Evolutionary conservation across 1,284 basidiomycete genomes (phyloP).

Genomic region (Ustilago tritici): DNA sequence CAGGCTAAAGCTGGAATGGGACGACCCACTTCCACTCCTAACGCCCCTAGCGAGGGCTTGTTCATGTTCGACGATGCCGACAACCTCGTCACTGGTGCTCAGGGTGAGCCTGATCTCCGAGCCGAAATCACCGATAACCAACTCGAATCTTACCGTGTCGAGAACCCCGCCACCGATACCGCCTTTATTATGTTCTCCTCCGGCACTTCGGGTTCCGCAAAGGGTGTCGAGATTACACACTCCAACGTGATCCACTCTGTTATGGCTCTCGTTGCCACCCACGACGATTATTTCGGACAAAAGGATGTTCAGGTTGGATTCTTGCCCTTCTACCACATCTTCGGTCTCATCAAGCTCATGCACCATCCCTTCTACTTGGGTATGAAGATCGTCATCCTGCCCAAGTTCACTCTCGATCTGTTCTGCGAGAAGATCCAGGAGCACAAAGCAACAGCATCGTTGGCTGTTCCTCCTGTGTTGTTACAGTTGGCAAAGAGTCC

Average conservation of each 20-base stretch:
- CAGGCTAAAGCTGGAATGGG: slow-evolving; percentile 42
- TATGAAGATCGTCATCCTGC: slow-evolving; percentile 77
- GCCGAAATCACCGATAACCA: slow-evolving; percentile 41
- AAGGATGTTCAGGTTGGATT: slow-evolving; percentile 56
- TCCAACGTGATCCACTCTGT: slow-evolving; percentile 60
- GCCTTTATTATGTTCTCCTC: slow-evolving; percentile 65
- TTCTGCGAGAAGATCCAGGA: slow-evolving; percentile 78
- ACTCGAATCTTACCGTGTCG: slow-evolving; percentile 47
- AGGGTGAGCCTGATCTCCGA: slow-evolving; percentile 55
- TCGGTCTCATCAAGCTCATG: slow-evolving; percentile 74
- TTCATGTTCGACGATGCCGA: slow-evolving; percentile 63
- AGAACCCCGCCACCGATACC: slow-evolving; percentile 41
- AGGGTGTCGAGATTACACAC: slow-evolving; percentile 67
- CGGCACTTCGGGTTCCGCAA: slow-evolving; percentile 65
- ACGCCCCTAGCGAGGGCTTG: slow-evolving; percentile 34
- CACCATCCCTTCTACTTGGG: slow-evolving; percentile 77
- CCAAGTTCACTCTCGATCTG: slow-evolving; percentile 79
- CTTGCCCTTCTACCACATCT: slow-evolving; percentile 68
- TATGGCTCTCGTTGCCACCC: slow-evolving; percentile 45
- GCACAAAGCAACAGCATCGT: slow-evolving; percentile 76
- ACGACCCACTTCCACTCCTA: slow-evolving; percentile 13
- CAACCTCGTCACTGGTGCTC: slow-evolving; percentile 25
- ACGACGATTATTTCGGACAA: slow-evolving; percentile 52
- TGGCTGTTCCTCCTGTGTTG: slow-evolving; percentile 87
- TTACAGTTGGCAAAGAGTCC: slow-evolving; percentile 81